Base-by-base conservation (phyloP, 2,329 filamentous ascomycete species). In the Orbilia oligospora region DNA sequence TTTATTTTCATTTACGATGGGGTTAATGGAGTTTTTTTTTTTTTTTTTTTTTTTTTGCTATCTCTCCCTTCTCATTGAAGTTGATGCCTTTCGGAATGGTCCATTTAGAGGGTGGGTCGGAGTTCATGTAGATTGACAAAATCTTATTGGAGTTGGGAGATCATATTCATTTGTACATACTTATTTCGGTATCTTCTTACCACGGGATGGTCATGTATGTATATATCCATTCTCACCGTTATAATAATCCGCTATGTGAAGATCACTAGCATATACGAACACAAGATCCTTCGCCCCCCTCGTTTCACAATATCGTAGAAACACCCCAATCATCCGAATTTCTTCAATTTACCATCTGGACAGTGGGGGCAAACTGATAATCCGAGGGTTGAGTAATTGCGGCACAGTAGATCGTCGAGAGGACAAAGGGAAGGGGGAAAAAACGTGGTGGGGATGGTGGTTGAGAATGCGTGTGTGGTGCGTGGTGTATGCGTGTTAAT, bases 221-320 rank as follows among this genome's bases (percentile, higher is more conserved):
- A 49, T 65, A 76, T 76, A 69, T 36, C 36, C 48, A 53, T 22
- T 53, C 27, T 63, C 20, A 56, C 22, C 49, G 63, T 77, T 63
- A 71, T 71, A 66, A 61, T 77, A 67, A 77, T 77, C 51, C 58
- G 27, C 51, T 38, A 67, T 61, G 56, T 63, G 55, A 36, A 65
- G 41, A 65, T 65, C 61, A 65, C 56, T 44, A 18, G 56, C 56
- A 61, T 61, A 61, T 61, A 61, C 56, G 56, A 44, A 61, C 22
- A 12, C 18, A 44, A 61, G 33, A n/a, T 20, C 33, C 8, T 44
- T 20, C 12, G 6, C 20, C 56, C 56, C 18, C 20, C 56, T 20
- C 12, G 56, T 61, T 61, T 61, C 56, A 61, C 14, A 44, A 61
- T 5, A 44, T 44, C 36, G 36, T 44, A 20, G 20, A 44, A 44